phyloP scores from a whole-genome alignment of 306 rosid genomes.

The Purshia tridentata region DNA sequence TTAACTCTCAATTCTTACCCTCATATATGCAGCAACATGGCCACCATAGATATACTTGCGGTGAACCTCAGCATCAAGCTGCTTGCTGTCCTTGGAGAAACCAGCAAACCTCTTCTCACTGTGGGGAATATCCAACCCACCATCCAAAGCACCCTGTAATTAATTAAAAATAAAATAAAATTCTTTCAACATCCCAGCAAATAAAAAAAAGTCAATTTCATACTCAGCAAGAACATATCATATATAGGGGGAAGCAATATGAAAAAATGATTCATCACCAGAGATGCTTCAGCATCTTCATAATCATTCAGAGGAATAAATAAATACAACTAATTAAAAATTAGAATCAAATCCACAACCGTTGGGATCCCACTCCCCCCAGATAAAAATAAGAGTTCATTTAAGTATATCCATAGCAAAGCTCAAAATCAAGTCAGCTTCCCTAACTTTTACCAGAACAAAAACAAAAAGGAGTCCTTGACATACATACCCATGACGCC shows the following conservation, averaged over 20 bases:
- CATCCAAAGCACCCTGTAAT: slow-evolving; percentile 81
- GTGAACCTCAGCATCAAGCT: slow-evolving; percentile 81
- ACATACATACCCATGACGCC: too few relatives aligned
- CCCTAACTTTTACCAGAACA: too few relatives aligned
- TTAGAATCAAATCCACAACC: too few relatives aligned
- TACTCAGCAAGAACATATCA: too few relatives aligned
- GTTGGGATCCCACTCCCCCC: too few relatives aligned
- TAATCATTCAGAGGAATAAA: too few relatives aligned
- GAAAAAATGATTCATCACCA: not conserved
- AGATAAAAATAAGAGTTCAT: too few relatives aligned
- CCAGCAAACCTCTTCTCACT: slow-evolving; percentile 94
- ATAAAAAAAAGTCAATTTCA: not conserved
- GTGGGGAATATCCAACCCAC: slow-evolving; percentile 90
- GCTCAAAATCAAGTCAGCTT: not conserved
- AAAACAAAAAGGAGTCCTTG: not conserved
- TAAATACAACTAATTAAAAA: too few relatives aligned
- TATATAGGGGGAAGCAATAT: not conserved
- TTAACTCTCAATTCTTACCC: slow-evolving; percentile 24
- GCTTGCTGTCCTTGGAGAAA: slow-evolving; percentile 57
- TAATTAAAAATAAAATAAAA: not conserved
- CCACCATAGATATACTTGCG: slow-evolving; percentile 79
- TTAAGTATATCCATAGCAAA: too few relatives aligned
- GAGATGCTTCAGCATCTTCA: not conserved
- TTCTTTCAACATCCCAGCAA: too few relatives aligned
- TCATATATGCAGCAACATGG: slow-evolving; percentile 71